Evolutionary conservation across 805 yeast genomes (phyloP).

Genomic region (Lachancea cidri): DNA sequence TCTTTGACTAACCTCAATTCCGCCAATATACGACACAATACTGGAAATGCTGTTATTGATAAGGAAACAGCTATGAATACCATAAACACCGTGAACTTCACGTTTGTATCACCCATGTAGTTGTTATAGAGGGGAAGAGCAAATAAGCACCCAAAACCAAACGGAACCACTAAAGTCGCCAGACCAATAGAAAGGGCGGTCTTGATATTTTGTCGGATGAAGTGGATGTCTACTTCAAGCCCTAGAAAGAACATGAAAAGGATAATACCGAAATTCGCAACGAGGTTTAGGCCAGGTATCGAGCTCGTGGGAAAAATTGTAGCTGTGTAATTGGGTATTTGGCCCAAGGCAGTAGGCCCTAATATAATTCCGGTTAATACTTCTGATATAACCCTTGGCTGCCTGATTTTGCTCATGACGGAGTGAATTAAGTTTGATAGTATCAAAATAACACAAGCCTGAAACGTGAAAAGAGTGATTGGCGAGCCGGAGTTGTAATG

Average conservation of each 20-base stretch:
- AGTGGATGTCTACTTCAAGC: conserved; percentile 66
- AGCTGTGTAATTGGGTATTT: conserved; percentile 58
- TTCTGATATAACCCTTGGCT: conserved; percentile 79
- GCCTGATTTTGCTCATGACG: conserved; percentile 57
- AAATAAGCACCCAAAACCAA: conserved; percentile 71
- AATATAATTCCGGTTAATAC: conserved; percentile 70
- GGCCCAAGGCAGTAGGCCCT: conserved; percentile 74
- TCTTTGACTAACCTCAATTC: conserved; percentile 65
- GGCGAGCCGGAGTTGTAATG: conserved; percentile 55
- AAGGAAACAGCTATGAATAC: conserved; percentile 79
- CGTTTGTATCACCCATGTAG: conserved; percentile 37
- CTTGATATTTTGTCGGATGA: conserved; percentile 52
- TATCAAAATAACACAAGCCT: conserved; percentile 54
- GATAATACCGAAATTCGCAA: conserved; percentile 72
- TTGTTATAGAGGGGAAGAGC: conserved; percentile 62
- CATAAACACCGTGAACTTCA: conserved; percentile 68
- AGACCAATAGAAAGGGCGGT: conserved; percentile 67
- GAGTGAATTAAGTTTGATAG: conserved; percentile 56
- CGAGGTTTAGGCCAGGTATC: conserved; percentile 56
- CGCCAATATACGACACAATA: conserved; percentile 69
- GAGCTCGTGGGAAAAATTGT: conserved; percentile 63
- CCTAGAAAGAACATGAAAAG: conserved; percentile 73
- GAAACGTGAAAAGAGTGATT: conserved; percentile 64
- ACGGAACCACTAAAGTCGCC: conserved; percentile 70
- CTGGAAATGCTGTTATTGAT: conserved; percentile 85